Base-by-base conservation (phyloP, 306 rosid genomes). In the Vachellia pachyceras region DNA sequence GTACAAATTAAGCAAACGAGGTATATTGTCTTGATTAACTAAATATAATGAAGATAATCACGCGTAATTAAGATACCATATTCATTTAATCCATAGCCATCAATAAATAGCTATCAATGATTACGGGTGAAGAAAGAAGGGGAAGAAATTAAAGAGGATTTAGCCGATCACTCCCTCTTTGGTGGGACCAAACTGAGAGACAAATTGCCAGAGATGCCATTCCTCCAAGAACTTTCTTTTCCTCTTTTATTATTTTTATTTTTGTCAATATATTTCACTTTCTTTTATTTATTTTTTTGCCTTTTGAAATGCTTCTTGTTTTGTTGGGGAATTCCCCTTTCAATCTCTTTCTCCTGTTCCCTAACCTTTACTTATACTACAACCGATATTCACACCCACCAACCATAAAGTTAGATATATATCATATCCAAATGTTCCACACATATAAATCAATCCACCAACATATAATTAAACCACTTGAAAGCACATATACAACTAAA, bases 41-140 rank as follows among this genome's bases (percentile, higher is more conserved):
- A 75, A 64, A 75, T 86, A 86, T 82, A 87, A 90, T 77, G 89
- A 87, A 86, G 52, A 46, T 47, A 47, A 47, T 91, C 77, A 86
- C 52, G 90, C 44, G 39, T 57, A n/a, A 6, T 44, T 44, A 44
- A 15, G 57, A 17, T 5, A 18, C 1, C 7, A 18, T 18, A 18
- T 54, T n/a, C n/a, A 54, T n/a, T 18, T 54, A 18, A 54, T 20
- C 8, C 0, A 6, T 7, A 54, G 6, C 7, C n/a, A 20, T 23
- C 25, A 22, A 0, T 10, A 22, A 58, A 57, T 23, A 22, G 15
- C 13, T 3, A 58, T 58, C 13, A 23, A 58, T 58, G 23, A 22
- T 58, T 58, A 58, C 23, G 65, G 36, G 3, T 22, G 65, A 58
- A 58, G 35, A 58, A 58, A 58, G 36, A 17, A 29, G 36, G 36